Base-by-base conservation (phyloP, 2,329 filamentous ascomycete genomes). In the Nannizzia gypsea region DNA sequence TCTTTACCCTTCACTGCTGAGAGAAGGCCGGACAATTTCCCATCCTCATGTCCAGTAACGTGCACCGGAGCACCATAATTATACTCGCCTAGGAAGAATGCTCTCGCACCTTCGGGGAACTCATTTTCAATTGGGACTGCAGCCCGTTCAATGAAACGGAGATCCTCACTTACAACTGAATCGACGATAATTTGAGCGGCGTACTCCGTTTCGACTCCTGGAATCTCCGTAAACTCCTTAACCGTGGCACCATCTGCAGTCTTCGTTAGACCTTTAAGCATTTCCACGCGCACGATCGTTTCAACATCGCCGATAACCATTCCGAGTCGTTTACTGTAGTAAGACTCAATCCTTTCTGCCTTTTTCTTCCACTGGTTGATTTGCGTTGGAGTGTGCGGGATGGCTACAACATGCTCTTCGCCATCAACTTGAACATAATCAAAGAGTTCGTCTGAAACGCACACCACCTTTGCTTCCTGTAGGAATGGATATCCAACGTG, bases 401-500 rank as follows among this genome's bases (percentile, higher is more conserved):
- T 82, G 54, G 85, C 79, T 20, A 87, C 73, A 36, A 91, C 78
- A 55, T 87, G 83, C 44, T 78, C 79, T 61, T 83, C 83, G 63
- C 84, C 80, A 36, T 85, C 79, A 1, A 86, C 81, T 38, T 93
- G 77, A 17, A 85, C 79, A 69, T 96, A 99, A 67, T 88, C 87
- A 70, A 97, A 97, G 28, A 97, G 79, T 71, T 97, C 92, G 70
- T 99, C 93, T 0, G 90, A 92, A 1, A 97, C 89, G 59, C 85
- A 86, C 57, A 89, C 81, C 31, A 99, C 85, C 75, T 92, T 92
- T 58, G 89, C 93, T 75, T 99, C 95, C 67, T 95, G 89, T 64
- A 99, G 76, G 76, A 96, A 99, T 1, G 93, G 93, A 69, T 95
- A 99, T 40, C 92, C 91, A 62, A 97, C 88, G 70, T 90, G 90